phyloP scores from a whole-genome alignment of 331 rosid species.

The Spiraea crenata region DNA sequence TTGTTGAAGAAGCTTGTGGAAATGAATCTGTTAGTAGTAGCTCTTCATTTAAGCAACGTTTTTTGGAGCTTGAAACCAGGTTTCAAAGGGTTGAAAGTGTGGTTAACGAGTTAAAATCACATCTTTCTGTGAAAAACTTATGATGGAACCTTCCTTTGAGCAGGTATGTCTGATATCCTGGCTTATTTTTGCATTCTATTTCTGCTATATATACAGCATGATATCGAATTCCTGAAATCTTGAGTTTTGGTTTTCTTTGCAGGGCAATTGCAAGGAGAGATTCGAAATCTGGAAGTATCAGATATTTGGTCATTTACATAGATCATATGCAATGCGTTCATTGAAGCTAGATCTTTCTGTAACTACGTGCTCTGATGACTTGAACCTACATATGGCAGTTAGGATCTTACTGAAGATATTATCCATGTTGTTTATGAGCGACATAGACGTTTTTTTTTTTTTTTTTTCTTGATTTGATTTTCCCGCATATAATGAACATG shows the following conservation, averaged over 20 bases:
- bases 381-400: neutral
- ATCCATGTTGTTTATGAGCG: neutral
- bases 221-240: neutral
- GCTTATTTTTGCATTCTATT: neutral
- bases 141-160: neutral
- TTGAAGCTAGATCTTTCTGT: neutral
- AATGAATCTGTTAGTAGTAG: neutral
- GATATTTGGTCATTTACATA: neutral
- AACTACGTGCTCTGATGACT: neutral
- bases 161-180: too few relatives aligned
- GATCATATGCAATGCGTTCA: neutral
- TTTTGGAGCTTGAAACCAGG: constrained; percentile 21
- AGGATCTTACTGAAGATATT: neutral
- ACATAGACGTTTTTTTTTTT: constrained; percentile 2
- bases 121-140: too few relatives aligned
- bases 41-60: neutral
- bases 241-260: neutral
- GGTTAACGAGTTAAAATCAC: neutral
- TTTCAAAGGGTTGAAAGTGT: constrained; percentile 26
- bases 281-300: neutral
- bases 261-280: neutral
- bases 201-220: neutral
- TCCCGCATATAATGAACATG: too few relatives aligned
- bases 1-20: neutral
- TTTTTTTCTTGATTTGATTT: neutral